Conservation (phyloP, 768 basidiomycete genomes). For the Kwoniella sp. region DNA sequence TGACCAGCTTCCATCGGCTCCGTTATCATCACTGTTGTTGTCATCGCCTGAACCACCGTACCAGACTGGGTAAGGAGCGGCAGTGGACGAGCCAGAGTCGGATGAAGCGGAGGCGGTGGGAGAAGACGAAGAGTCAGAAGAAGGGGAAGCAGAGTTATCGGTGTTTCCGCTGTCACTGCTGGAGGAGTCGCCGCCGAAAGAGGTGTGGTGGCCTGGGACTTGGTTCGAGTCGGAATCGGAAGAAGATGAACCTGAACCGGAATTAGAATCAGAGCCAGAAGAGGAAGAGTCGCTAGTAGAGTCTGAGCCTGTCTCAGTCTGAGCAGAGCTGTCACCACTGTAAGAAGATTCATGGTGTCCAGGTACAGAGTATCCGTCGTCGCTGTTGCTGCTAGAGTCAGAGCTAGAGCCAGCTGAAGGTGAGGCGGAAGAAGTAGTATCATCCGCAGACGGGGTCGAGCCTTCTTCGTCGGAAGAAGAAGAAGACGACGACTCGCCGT, state of each 20-base stretch:
- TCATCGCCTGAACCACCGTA: conserved; percentile 15
- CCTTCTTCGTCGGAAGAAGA: conserved; percentile 13
- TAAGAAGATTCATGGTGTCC: conserved; percentile 15
- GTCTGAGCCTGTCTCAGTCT: conserved; percentile 5
- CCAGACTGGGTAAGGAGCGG: conserved; percentile 11
- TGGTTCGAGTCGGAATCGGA: neutral
- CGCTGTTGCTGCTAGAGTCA: neutral
- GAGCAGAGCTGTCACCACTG: conserved; percentile 4
- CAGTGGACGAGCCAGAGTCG: conserved; percentile 6
- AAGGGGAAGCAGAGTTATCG: conserved; percentile 5
- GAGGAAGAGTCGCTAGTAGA: too few species aligned
- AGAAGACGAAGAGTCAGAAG: conserved; percentile 7
- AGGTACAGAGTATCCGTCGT: conserved; percentile 16
- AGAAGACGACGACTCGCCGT: conserved; percentile 12
- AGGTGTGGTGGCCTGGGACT: conserved; percentile 14
- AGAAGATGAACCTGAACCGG: conserved; percentile 12
- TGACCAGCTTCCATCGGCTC: neutral
- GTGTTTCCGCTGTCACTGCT: conserved; percentile 9
- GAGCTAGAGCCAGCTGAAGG: conserved; percentile 7
- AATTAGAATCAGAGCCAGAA: conserved; percentile 3
- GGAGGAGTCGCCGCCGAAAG: conserved; percentile 16
- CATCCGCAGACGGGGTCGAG: conserved; percentile 5
- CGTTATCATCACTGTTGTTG: neutral
- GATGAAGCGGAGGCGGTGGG: conserved; percentile 14
- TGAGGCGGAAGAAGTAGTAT: conserved; percentile 18